A percentile compares a stretch with the other conserved stretches of the same genome.
Evolutionary conservation across 306 rosid genomes (phyloP).

Genomic region (Parietaria judaica): DNA sequence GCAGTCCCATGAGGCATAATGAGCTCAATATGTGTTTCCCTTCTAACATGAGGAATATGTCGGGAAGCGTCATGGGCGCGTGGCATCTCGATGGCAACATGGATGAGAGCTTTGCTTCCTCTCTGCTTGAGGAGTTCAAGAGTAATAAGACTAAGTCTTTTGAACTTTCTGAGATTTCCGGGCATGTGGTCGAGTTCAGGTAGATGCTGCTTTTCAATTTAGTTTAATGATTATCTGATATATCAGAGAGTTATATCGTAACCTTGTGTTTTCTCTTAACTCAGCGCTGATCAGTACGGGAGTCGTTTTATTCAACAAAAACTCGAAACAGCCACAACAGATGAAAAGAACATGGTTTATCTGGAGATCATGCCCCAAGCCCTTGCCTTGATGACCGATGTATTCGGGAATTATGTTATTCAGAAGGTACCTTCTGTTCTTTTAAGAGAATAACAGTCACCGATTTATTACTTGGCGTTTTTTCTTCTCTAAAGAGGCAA

Average conservation of each 20-base stretch:
- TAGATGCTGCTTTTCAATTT: conserved; percentile 13
- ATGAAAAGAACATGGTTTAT: conserved; percentile 89
- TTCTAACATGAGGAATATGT: conserved; percentile 74
- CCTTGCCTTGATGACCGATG: conserved; percentile 90
- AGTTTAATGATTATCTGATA: conserved; percentile 1
- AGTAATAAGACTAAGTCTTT: conserved; percentile 80
- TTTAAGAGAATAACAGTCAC: no score
- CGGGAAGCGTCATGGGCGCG: conserved; percentile 61
- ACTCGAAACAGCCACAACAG: conserved; percentile 77
- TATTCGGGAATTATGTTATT: conserved; percentile 92
- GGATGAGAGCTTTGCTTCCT: conserved; percentile 64
- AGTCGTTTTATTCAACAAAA: conserved; percentile 92
- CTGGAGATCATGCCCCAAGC: conserved; percentile 97
- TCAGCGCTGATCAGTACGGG: conserved; percentile 88
- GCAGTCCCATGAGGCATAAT: conserved; percentile 79
- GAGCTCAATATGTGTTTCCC: conserved; percentile 70
- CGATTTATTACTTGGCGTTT: not conserved
- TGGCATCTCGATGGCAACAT: conserved; percentile 75
- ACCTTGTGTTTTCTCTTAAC: no score
- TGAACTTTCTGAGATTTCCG: conserved; percentile 71
- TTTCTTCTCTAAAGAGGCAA: no score
- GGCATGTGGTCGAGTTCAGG: conserved; percentile 79
- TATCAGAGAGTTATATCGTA: no score
- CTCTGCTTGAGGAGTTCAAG: conserved; percentile 83
- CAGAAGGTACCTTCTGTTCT: conserved; percentile 60